A percentile compares a stretch with the other conserved stretches of the same genome.
These are phyloP conservation scores for Bipolaris gigantea DNA, from an alignment of 2,329 filamentous ascomycete genomes.

Conservation along the genomic window DNA sequence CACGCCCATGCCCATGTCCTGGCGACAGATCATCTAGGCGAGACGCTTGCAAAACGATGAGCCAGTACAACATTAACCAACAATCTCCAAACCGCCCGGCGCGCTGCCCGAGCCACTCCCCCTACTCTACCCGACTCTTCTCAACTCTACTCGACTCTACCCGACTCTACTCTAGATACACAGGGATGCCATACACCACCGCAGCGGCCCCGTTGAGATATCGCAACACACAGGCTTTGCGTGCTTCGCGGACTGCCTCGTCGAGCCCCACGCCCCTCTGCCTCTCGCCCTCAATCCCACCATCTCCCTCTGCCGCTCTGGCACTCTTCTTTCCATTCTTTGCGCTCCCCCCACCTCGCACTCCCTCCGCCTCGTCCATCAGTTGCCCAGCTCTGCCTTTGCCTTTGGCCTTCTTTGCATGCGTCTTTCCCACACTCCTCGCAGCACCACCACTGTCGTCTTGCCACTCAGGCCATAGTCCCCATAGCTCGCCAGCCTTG, in stretches of 20 bases:
- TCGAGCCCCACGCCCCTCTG: conserved; percentile 57
- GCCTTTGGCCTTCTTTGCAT: conserved; percentile 34
- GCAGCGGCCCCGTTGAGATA: conserved; percentile 94
- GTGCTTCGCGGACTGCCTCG: conserved; percentile 76
- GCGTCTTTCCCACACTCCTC: conserved; percentile 27
- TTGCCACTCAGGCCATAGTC: conserved; percentile 60
- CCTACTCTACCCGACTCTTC: conserved; percentile 12
- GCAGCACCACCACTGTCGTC: conserved; percentile 22
- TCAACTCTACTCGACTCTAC: conserved; percentile 49
- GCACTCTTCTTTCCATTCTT: conserved; percentile 33
- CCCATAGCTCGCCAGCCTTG: conserved; percentile 81
- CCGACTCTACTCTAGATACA: conserved; percentile 64
- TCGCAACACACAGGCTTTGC: conserved; percentile 78
- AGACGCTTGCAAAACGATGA: background rate
- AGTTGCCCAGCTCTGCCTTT: conserved; percentile 34
- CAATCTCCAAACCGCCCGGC: background rate
- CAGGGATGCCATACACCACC: conserved; percentile 92
- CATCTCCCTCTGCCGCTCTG: conserved; percentile 30
- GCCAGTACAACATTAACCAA: background rate
- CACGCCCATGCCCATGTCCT: background rate
- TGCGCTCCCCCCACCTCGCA: conserved; percentile 18
- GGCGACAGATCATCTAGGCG: background rate
- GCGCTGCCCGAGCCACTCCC: background rate
- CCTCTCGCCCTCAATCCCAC: conserved; percentile 23
- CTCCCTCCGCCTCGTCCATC: conserved; percentile 30